Conservation (phyloP, 139 green algal species). For the Zygnema circumcarinatum region DNA sequence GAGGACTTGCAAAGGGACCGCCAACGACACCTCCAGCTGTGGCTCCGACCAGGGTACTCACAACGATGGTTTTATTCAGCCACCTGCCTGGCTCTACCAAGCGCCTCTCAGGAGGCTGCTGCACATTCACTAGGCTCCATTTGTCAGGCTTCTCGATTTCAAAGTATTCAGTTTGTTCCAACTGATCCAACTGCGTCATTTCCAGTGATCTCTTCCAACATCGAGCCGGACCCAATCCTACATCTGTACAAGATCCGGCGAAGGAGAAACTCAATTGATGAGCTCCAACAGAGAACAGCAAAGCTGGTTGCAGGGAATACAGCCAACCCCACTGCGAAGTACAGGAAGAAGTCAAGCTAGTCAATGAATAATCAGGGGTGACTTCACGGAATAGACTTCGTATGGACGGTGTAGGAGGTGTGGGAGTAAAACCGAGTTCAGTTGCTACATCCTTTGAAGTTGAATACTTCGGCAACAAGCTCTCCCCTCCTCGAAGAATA, state of each 20-base stretch:
- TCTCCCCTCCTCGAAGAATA: neutral
- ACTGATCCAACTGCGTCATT: neutral
- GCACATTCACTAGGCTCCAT: neutral
- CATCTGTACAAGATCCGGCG: neutral
- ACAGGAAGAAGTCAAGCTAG: neutral
- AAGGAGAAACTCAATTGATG: neutral
- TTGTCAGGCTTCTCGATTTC: neutral
- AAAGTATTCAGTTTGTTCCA: neutral
- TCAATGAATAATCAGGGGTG: too few species aligned
- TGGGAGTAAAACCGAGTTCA: neutral
- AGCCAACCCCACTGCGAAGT: neutral
- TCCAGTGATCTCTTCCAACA: too few species aligned
- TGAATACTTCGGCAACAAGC: neutral
- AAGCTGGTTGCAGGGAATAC: neutral
- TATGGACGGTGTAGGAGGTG: neutral
- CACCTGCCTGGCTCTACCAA: too few species aligned
- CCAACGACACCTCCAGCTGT: neutral
- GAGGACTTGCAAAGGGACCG: neutral
- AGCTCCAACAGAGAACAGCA: neutral
- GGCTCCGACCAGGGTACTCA: neutral
- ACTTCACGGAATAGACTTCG: neutral
- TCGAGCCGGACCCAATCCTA: neutral
- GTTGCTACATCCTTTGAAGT: neutral
- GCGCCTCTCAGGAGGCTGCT: too few species aligned
- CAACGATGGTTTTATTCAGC: neutral